A percentile compares a stretch with the other conserved stretches of the same genome.
These are phyloP conservation scores for Populus davidiana DNA, from an alignment of 345 rosid genomes.

Conservation along the genomic window DNA sequence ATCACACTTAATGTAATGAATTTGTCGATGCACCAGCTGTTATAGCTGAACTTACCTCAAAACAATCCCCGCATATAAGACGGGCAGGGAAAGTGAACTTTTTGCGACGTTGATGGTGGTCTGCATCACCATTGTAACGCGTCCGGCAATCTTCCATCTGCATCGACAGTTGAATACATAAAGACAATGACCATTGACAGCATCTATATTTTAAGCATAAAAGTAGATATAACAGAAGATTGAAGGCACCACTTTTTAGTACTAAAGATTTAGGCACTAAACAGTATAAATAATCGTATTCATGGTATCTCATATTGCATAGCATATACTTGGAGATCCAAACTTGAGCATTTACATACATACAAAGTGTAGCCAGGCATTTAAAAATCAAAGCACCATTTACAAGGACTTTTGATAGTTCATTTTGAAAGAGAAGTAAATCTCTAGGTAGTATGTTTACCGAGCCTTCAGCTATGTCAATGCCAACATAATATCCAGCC, in stretches of 20 bases:
- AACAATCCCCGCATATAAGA: conserved; percentile 91
- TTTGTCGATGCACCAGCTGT: neutral
- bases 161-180: conserved; percentile 1
- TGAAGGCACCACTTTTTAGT: neutral
- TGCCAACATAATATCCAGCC: conserved; percentile 88
- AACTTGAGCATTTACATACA: neutral
- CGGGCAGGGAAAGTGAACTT: conserved; percentile 94
- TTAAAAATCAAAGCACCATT: neutral
- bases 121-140: conserved; percentile 94
- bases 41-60: conserved; percentile 54
- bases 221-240: neutral
- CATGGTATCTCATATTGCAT: neutral
- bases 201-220: neutral
- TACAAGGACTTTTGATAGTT: neutral
- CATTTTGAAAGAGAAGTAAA: neutral
- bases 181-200: neutral
- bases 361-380: neutral
- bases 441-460: conserved; percentile 33
- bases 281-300: neutral
- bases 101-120: conserved; percentile 86
- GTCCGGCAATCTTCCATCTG: conserved; percentile 99
- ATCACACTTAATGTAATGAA: conserved; percentile 1
- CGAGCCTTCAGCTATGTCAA: conserved; percentile 98
- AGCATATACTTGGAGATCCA: neutral
- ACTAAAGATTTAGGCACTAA: neutral